These are phyloP conservation scores for Heimioporus sp. DNA, from an alignment of 768 basidiomycete genomes.

Conservation along the genomic window DNA sequence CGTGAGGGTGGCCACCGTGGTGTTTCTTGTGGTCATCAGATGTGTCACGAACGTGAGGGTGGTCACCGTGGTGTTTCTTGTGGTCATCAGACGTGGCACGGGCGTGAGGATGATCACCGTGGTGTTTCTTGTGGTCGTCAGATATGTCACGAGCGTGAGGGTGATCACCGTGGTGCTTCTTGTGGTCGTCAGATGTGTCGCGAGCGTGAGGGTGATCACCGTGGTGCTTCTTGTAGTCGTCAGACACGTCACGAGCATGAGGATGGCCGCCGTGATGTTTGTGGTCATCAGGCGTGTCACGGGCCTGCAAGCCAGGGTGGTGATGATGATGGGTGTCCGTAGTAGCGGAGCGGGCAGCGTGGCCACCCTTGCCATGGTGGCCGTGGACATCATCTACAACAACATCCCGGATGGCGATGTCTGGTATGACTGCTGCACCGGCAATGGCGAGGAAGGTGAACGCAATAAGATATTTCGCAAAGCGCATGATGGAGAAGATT, in stretches of 20 bases:
- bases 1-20: neutral
- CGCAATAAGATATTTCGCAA: neutral
- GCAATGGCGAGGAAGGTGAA: conserved; percentile 7
- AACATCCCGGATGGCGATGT: neutral
- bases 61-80: neutral
- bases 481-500: conserved; percentile 3
- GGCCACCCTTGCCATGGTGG: neutral
- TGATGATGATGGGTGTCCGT: neutral
- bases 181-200: neutral
- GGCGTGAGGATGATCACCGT: neutral
- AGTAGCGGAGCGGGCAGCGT: neutral
- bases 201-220: neutral
- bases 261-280: neutral
- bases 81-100: neutral
- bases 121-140: neutral
- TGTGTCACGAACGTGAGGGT: no score
- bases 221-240: neutral
- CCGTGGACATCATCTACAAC: neutral
- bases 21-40: neutral
- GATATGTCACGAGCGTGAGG: neutral
- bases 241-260: neutral
- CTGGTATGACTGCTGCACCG: neutral
- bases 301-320: neutral
- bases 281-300: neutral
- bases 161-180: neutral